These are phyloP conservation scores for Puccinia hordei DNA, from an alignment of 1,284 basidiomycete species.

Conservation along the genomic window DNA sequence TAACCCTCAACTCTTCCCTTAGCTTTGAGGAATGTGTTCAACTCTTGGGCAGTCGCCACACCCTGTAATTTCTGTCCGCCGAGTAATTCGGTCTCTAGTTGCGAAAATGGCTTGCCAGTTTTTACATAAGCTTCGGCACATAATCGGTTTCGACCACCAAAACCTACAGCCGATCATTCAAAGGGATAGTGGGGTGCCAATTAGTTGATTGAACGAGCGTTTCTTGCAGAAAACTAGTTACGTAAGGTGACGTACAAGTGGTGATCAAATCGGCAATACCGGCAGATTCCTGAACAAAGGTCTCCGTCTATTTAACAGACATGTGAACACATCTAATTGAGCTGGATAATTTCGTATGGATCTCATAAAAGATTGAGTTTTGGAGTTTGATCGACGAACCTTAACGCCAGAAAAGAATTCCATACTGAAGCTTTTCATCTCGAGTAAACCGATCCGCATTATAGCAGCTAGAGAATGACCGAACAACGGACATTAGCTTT, in stretches of 20 bases:
- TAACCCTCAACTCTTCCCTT: conserved; percentile 63
- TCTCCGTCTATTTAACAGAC: conserved; percentile 60
- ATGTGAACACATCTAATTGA: not conserved
- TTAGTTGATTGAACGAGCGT: too few species aligned
- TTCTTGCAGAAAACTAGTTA: too few species aligned
- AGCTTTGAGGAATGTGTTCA: conserved; percentile 63
- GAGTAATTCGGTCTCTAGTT: conserved; percentile 65
- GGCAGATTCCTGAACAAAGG: conserved; percentile 63
- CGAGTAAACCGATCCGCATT: conserved; percentile 65
- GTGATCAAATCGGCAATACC: conserved; percentile 67
- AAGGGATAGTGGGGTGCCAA: too few species aligned
- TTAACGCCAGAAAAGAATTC: conserved; percentile 65
- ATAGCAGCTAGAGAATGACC: conserved; percentile 65
- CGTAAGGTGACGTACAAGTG: conserved; percentile 61
- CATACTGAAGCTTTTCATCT: conserved; percentile 63
- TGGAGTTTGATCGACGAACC: conserved; percentile 47
- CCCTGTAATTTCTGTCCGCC: conserved; percentile 66
- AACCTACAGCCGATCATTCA: conserved; percentile 55
- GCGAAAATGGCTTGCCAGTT: conserved; percentile 63
- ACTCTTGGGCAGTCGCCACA: conserved; percentile 61
- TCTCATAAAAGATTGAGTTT: too few species aligned
- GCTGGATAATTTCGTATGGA: too few species aligned
- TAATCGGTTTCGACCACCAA: conserved; percentile 65
- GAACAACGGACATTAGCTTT: too few species aligned
- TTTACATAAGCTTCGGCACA: conserved; percentile 64